These are phyloP conservation scores for Lasiodiplodia sp. DNA, from an alignment of 2,329 filamentous ascomycete species.

Conservation along the genomic window DNA sequence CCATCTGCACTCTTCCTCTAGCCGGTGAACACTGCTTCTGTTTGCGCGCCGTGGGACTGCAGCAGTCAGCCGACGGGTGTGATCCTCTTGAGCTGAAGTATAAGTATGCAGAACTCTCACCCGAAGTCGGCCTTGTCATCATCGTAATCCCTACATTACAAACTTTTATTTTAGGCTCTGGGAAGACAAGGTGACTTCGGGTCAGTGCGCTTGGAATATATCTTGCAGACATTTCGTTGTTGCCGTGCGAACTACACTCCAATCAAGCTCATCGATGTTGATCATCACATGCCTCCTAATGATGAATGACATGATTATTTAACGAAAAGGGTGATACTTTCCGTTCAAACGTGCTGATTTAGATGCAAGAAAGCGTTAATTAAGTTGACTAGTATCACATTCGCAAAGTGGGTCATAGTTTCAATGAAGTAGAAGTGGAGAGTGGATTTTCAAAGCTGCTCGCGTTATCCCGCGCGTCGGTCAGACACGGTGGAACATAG, in stretches of 20 bases:
- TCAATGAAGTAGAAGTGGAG: no score
- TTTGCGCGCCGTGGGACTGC: neutral
- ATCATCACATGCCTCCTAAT: neutral
- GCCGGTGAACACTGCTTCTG: neutral
- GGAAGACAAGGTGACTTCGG: no score
- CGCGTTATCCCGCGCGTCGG: neutral
- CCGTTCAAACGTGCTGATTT: rapidly evolving
- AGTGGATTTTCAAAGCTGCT: rapidly evolving
- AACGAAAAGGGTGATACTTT: rapidly evolving
- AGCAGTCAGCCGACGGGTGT: neutral
- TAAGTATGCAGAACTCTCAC: neutral
- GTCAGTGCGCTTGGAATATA: neutral
- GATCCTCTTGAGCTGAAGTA: neutral
- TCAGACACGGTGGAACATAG: neutral
- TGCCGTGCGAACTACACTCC: neutral
- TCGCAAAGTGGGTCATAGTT: neutral
- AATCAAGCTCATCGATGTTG: neutral
- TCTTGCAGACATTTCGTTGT: neutral
- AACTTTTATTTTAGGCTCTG: no score
- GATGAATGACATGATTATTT: neutral
- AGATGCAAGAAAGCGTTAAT: neutral
- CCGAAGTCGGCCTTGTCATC: no score
- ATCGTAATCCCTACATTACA: neutral
- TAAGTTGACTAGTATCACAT: neutral
- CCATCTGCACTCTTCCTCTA: neutral